Conservation (phyloP, 2,329 filamentous ascomycete genomes). For the Biscogniauxia mediterranea region DNA sequence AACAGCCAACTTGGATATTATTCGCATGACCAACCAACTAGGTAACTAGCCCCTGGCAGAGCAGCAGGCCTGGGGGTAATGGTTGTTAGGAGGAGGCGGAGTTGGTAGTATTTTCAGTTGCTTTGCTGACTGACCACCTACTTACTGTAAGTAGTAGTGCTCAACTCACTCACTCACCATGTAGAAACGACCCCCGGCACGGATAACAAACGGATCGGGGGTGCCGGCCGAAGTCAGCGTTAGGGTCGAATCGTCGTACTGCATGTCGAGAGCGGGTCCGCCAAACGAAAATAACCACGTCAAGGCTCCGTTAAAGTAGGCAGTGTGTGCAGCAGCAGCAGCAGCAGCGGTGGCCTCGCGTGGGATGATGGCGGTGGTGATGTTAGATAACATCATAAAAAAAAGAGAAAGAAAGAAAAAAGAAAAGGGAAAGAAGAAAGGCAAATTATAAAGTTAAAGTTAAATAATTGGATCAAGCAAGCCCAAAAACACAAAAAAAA, state of each 20-base stretch:
- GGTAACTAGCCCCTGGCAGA: not conserved
- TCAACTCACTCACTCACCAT: conserved; percentile 20
- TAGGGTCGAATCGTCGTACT: conserved; percentile 31
- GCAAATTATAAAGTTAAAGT: too few relatives aligned
- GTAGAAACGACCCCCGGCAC: conserved; percentile 26
- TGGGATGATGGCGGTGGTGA: not conserved
- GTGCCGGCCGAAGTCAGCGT: conserved; percentile 31
- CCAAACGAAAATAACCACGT: conserved; percentile 20
- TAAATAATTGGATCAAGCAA: too few relatives aligned
- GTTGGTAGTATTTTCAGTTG: too few relatives aligned
- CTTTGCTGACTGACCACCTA: too few relatives aligned
- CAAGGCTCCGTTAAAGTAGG: conserved; percentile 17
- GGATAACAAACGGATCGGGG: conserved; percentile 32
- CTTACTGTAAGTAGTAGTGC: not conserved
- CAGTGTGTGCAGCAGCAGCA: conserved; percentile 9
- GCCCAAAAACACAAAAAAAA: too few relatives aligned
- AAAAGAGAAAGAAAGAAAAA: not conserved
- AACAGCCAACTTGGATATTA: too few relatives aligned
- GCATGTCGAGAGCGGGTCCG: conserved; percentile 11
- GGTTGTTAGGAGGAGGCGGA: not conserved
- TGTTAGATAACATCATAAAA: not conserved
- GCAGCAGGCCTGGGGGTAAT: too few relatives aligned
- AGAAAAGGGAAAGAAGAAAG: too few relatives aligned
- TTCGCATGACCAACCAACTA: not conserved
- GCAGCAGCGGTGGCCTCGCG: not conserved